Conservation (phyloP, 169 alveolate species). For the Plasmodium malariae region DNA sequence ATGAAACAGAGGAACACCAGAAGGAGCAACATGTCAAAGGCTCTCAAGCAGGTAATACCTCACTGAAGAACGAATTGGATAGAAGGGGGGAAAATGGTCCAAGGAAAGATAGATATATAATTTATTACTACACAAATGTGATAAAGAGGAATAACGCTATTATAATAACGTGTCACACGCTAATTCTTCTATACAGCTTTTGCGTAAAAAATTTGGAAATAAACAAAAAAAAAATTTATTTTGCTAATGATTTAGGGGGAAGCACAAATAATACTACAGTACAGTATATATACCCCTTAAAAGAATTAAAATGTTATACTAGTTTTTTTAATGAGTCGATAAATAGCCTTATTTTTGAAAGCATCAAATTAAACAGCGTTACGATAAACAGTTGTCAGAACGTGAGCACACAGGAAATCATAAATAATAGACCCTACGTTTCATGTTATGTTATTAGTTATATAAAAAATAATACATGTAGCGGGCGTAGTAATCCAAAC, state of each 20-base stretch:
- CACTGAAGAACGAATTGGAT: too few species aligned
- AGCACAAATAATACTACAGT: background rate
- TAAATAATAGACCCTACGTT: background rate
- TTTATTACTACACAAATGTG: background rate
- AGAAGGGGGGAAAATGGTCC: too few species aligned
- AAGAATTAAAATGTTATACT: background rate
- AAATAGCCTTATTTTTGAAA: background rate
- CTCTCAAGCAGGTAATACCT: too few species aligned
- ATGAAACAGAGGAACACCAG: too few species aligned
- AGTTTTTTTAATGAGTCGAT: background rate
- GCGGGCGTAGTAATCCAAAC: too few species aligned
- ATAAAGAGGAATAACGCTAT: slow-evolving; percentile 14
- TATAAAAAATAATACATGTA: background rate
- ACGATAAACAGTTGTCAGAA: background rate
- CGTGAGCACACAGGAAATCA: background rate
- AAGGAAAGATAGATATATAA: background rate
- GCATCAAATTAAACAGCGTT: background rate
- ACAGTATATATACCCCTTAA: background rate
- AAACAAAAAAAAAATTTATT: slow-evolving; percentile 14
- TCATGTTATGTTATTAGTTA: background rate
- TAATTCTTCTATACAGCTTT: slow-evolving; percentile 29
- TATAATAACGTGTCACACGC: slow-evolving; percentile 46
- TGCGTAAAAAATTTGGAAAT: slow-evolving; percentile 10
- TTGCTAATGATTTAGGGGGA: background rate
- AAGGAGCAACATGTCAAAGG: too few species aligned